phyloP scores from a whole-genome alignment of 2,329 filamentous ascomycete species.

The Pseudopithomyces maydicus region DNA sequence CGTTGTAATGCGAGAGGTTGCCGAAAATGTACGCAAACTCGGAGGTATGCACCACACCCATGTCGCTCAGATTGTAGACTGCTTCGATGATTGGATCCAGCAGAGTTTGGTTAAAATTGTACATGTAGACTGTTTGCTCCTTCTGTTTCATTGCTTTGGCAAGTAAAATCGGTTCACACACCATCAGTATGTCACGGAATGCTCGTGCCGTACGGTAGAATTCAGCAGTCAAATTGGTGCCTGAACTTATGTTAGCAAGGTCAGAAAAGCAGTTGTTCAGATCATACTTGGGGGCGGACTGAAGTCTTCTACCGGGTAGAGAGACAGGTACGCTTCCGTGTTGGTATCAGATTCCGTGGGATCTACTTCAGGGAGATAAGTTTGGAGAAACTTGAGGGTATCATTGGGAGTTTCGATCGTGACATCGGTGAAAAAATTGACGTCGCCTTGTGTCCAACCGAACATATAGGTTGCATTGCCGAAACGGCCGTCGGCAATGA shows the following conservation, averaged over 20 bases:
- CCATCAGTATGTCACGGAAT: conserved; percentile 59
- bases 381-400: conserved; percentile 47
- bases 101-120: conserved; percentile 62
- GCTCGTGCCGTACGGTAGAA: conserved; percentile 58
- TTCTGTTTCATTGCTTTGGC: conserved; percentile 46
- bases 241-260: neutral
- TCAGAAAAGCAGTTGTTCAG: neutral
- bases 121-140: conserved; percentile 54
- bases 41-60: conserved; percentile 58
- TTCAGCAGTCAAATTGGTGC: conserved; percentile 50
- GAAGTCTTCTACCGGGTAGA: conserved; percentile 53
- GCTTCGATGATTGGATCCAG: conserved; percentile 51
- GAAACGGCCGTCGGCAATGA: conserved; percentile 50
- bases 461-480: conserved; percentile 49
- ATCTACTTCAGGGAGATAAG: conserved; percentile 43
- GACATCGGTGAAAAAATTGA: conserved; percentile 50
- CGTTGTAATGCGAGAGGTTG: conserved; percentile 49
- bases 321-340: conserved; percentile 18
- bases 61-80: conserved; percentile 39
- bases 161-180: conserved; percentile 54
- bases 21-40: conserved; percentile 61
- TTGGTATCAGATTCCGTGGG: conserved; percentile 14
- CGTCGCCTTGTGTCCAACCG: conserved; percentile 54
- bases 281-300: conserved; percentile 28
- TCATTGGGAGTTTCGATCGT: conserved; percentile 48